phyloP scores from a whole-genome alignment of 805 yeast genomes.

The Zygoascus bituminiphila region DNA sequence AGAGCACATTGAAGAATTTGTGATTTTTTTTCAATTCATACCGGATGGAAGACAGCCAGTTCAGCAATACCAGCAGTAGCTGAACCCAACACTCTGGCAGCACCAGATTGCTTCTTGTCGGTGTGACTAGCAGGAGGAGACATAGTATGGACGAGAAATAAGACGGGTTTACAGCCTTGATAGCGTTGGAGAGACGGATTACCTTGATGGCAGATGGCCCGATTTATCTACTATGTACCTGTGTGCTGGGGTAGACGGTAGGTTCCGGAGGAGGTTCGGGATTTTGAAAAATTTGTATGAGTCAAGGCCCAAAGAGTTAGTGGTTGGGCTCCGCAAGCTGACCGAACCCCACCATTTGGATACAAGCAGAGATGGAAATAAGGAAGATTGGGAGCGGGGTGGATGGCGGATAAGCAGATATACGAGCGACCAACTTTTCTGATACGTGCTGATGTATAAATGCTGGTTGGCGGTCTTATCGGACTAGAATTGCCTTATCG shows the following conservation, averaged over 20 bases:
- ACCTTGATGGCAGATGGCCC: not conserved
- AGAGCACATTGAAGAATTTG: not conserved
- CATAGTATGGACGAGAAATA: constrained; percentile 7
- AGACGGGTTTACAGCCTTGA: not conserved
- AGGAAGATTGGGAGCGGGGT: too few relatives aligned
- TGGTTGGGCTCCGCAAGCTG: not conserved
- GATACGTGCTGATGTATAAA: too few relatives aligned
- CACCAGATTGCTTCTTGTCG: constrained; percentile 76
- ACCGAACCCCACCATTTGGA: not conserved
- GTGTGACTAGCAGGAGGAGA: constrained; percentile 25
- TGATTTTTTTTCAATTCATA: constrained; percentile 9
- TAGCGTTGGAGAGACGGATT: too few relatives aligned
- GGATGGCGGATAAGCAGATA: not conserved
- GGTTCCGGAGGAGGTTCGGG: not conserved
- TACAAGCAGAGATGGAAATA: not conserved
- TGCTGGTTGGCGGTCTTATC: too few relatives aligned
- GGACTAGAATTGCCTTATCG: too few relatives aligned
- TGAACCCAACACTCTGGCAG: constrained; percentile 88
- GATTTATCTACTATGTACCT: not conserved
- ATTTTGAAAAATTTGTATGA: not conserved
- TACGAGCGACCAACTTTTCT: too few relatives aligned
- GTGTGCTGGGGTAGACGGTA: not conserved
- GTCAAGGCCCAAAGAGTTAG: not conserved
- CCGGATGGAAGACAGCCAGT: constrained; percentile 96
- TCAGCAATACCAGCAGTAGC: constrained; percentile 97